phyloP scores from a whole-genome alignment of 306 rosid species.

The Rosa multiflora region DNA sequence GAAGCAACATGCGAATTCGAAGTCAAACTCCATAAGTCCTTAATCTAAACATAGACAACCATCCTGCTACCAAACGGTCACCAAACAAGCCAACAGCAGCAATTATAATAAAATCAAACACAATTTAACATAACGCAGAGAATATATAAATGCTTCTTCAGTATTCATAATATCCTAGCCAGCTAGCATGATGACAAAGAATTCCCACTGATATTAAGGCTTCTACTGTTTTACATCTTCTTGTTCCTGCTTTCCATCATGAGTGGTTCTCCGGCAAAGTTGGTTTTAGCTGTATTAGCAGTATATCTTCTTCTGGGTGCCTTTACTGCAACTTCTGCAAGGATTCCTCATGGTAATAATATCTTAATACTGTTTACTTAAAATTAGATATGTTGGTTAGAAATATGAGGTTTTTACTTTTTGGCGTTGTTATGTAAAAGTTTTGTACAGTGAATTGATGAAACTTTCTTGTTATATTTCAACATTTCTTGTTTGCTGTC shows the following conservation, averaged over 20 bases:
- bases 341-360: slow-evolving; percentile 9
- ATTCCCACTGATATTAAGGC: not conserved
- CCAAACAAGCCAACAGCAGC: not conserved
- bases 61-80: not conserved
- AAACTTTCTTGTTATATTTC: not conserved
- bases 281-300: not conserved
- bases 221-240: not conserved
- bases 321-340: slow-evolving; percentile 5
- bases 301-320: slow-evolving; percentile 2
- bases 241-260: not conserved
- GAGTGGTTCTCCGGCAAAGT: slow-evolving; percentile 10
- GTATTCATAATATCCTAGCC: not conserved
- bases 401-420: not conserved
- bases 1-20: not conserved
- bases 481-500: not conserved
- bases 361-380: not conserved
- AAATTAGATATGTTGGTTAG: not conserved
- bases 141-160: not conserved
- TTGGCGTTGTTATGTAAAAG: not conserved
- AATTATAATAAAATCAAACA: not conserved
- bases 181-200: not conserved
- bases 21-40: not conserved
- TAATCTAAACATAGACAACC: not conserved
- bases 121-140: not conserved
- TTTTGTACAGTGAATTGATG: no score